Conservation (phyloP, 163 green algal species). For the Smithsoniella earleae region DNA sequence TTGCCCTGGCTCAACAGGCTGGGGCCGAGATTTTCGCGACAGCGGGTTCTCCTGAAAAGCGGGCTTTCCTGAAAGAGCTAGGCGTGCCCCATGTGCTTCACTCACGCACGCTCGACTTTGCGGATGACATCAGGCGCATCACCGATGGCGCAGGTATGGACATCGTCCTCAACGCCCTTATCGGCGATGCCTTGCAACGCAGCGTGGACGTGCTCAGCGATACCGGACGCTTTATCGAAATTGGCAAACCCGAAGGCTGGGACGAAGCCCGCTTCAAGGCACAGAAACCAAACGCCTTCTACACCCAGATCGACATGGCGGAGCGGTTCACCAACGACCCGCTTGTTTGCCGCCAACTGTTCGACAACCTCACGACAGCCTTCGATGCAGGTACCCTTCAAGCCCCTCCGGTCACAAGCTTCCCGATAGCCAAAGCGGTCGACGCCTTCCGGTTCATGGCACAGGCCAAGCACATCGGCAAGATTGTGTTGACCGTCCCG, state of each 20-base stretch:
- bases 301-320: conserved; percentile 18
- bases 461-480: too few relatives aligned
- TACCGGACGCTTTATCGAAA: conserved; percentile 62
- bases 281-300: conserved; percentile 46
- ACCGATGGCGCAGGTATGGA: conserved; percentile 32
- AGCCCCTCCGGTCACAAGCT: too few relatives aligned
- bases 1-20: not conserved
- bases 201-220: conserved; percentile 50
- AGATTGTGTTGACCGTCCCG: too few relatives aligned
- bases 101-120: conserved; percentile 53
- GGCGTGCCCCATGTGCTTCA: conserved; percentile 46
- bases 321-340: conserved; percentile 23
- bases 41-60: conserved; percentile 62
- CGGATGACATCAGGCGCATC: conserved; percentile 34
- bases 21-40: conserved; percentile 51
- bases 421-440: too few relatives aligned
- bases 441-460: too few relatives aligned
- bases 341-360: too few relatives aligned
- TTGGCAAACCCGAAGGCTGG: conserved; percentile 67
- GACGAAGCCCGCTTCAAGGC: conserved; percentile 37
- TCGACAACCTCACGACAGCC: too few relatives aligned
- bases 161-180: conserved; percentile 78
- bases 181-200: conserved; percentile 59
- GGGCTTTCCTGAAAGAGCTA: conserved; percentile 53
- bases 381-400: too few relatives aligned